Conservation (phyloP, 73 alveolate genomes). For the Loxodes magnus region DNA sequence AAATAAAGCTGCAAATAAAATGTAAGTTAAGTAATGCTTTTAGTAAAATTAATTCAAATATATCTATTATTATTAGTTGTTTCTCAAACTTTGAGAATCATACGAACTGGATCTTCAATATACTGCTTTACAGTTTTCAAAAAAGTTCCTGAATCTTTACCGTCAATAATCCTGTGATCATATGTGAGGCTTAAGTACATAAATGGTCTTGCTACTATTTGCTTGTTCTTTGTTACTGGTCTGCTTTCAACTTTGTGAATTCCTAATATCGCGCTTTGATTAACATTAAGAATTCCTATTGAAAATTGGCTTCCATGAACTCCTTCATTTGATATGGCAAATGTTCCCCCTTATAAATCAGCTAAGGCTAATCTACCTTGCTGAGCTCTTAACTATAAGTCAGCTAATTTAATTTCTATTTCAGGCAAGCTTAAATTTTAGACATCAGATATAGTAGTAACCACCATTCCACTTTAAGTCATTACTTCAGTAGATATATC, state of each 20-base stretch:
- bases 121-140: conserved; percentile 17
- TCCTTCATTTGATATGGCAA: conserved; percentile 87
- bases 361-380: conserved; percentile 66
- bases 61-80: no score
- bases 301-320: conserved; percentile 80
- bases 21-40: no score
- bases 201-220: conserved; percentile 76
- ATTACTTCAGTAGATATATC: conserved; percentile 86
- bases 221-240: conserved; percentile 68
- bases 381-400: conserved; percentile 5
- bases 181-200: conserved; percentile 60
- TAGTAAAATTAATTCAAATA: no score
- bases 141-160: conserved; percentile 44
- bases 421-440: conserved; percentile 57
- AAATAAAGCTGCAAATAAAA: no score
- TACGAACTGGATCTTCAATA: conserved; percentile 35
- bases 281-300: conserved; percentile 76
- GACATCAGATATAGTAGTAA: conserved; percentile 72
- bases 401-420: conserved; percentile 33
- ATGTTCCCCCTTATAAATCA: conserved; percentile 90
- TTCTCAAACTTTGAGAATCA: conserved; percentile 32
- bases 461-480: conserved; percentile 86
- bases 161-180: conserved; percentile 46
- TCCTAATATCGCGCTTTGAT: conserved; percentile 78
- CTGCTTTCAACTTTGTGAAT: conserved; percentile 73